These are phyloP conservation scores for Symbiodinium pilosum DNA, from an alignment of 73 alveolate genomes.

Conservation along the genomic window DNA sequence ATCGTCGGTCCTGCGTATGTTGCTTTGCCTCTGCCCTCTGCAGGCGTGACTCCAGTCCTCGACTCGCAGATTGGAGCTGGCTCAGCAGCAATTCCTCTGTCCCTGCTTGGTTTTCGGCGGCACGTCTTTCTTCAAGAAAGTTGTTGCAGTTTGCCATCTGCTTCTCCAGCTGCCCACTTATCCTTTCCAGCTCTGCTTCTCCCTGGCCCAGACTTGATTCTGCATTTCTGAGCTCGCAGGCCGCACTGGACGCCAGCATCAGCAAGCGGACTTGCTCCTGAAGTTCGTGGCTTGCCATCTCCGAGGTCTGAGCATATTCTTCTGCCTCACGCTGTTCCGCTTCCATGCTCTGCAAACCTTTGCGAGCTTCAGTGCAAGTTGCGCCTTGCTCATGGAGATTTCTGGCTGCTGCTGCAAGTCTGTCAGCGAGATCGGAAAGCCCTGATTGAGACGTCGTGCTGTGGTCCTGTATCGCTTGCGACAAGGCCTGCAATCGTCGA, in stretches of 20 bases:
- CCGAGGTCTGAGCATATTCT: background rate
- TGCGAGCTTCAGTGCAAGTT: background rate
- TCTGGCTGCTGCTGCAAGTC: background rate
- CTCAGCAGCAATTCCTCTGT: background rate
- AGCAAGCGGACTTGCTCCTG: conserved; percentile 35
- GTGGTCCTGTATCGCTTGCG: background rate
- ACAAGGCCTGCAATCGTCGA: conserved; percentile 52
- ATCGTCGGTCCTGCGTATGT: conserved; percentile 79
- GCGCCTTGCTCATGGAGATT: background rate
- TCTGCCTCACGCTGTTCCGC: conserved; percentile 8
- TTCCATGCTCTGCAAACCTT: background rate
- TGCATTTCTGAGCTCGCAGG: conserved; percentile 52
- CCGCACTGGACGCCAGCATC: conserved; percentile 42
- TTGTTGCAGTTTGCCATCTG: background rate
- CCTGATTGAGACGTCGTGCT: background rate
- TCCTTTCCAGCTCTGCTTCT: background rate
- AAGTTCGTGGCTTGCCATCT: background rate
- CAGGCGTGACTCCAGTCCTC: background rate
- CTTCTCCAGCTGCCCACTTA: background rate
- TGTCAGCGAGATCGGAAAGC: background rate
- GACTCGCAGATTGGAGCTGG: background rate
- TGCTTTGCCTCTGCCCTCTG: conserved; percentile 73
- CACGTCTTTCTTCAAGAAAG: background rate
- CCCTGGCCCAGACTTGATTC: conserved; percentile 45
- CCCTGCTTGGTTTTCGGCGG: background rate